Base-by-base conservation (phyloP, 1,139 yeast species). In the Nakaseomyces glabratus region DNA sequence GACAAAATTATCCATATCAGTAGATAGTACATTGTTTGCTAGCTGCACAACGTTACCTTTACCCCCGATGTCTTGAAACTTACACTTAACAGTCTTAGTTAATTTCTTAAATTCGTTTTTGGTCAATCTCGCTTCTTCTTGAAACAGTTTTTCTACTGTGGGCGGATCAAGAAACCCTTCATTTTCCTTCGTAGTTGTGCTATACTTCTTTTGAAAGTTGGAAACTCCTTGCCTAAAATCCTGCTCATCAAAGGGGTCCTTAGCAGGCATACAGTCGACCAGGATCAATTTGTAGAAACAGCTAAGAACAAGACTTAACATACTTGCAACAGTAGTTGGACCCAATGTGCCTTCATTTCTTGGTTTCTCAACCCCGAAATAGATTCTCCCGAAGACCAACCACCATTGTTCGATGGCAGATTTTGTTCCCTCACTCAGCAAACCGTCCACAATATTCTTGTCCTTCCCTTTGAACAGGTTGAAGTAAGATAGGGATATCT, bases 171-270 rank as follows among this genome's bases (percentile, higher is more conserved):
- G 62, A 29, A 19, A 29, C n/a, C 24, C 24, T n/a, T 29, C 32
- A 12, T 12, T 15, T 6, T 19, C 6, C 6, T 31, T 12, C 11
- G 16, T 13, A 4, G 19, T 6, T 1, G 82, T 52, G 46, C 73
- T 72, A 47, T 69, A 69, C 43, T 79, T 82, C 54, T 74, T 80
- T 52, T 82, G 93, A 51, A 81, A 82, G 43, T 71, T 73, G 36
- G 64, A 62, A 36, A 81, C 73, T 2, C 81, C 78, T 34, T 76
- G 58, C 35, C 76, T 66, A 42, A 76, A 76, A 39, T 69, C 69
- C 37, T 76, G 80, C 38, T 76, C 76, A 47, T 84, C 93, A 55
- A 80, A 77, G 0, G 94, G 88, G 52, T 88, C 97, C 51, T 85
- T 86, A 0, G 95, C 88, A 2, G 80, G 76, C 43, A 77, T 82